These are phyloP conservation scores for Neocucurbitaria cava DNA, from an alignment of 2,329 filamentous ascomycete species.

Conservation along the genomic window DNA sequence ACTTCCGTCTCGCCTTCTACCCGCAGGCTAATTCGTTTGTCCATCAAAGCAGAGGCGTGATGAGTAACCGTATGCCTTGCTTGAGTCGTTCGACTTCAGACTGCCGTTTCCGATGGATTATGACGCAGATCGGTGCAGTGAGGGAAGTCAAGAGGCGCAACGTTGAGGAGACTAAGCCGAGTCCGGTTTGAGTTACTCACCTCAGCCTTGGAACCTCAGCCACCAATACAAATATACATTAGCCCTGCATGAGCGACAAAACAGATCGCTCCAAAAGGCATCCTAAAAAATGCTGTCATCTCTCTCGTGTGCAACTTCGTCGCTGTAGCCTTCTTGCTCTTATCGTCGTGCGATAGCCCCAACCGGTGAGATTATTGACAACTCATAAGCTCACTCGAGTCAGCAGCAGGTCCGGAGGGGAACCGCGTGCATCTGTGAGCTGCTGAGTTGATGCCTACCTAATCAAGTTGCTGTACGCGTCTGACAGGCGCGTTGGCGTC, in stretches of 20 bases:
- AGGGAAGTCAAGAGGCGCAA: constrained; percentile 3
- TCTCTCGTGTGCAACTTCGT: constrained; percentile 20
- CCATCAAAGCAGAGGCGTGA: background rate
- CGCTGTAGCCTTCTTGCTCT: constrained; percentile 9
- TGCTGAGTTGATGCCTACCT: background rate
- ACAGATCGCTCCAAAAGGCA: constrained; percentile 26
- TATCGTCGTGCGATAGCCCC: constrained; percentile 17
- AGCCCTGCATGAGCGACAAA: constrained; percentile 45
- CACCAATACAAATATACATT: constrained; percentile 49
- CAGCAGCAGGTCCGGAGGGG: constrained; percentile 22
- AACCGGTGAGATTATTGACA: constrained; percentile 8
- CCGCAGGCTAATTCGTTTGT: constrained; percentile 20
- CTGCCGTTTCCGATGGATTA: constrained; percentile 16
- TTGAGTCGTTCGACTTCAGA: background rate
- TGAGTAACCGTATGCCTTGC: constrained; percentile 1
- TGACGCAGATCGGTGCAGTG: constrained; percentile 14
- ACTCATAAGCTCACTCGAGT: constrained; percentile 3
- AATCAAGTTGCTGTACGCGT: constrained; percentile 2
- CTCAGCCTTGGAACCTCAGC: constrained; percentile 35
- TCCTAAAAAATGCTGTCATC: constrained; percentile 32
- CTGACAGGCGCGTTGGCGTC: constrained; percentile 10
- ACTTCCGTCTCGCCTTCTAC: constrained; percentile 8
- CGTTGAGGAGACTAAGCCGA: constrained; percentile 16
- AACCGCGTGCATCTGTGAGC: constrained; percentile 12
- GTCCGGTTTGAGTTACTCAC: constrained; percentile 13